Base-by-base conservation (phyloP, 768 basidiomycete species). In the Nidularia pulvinata region DNA sequence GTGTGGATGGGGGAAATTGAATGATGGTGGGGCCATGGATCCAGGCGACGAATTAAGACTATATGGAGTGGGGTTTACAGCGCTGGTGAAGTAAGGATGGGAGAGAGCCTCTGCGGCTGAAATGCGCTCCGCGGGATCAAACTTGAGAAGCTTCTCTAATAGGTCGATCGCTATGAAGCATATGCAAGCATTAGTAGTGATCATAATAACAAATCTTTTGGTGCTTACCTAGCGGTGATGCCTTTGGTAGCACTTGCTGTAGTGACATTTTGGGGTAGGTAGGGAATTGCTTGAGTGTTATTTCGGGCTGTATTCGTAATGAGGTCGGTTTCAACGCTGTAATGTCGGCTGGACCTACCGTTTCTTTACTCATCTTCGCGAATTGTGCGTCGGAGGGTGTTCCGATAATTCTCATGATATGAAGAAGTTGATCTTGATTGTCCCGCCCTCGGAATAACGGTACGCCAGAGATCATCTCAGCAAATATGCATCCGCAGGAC, bases 401-500 rank as follows among this genome's bases (percentile, higher is more conserved):
- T 11, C 97, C 97, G 55, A 98, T 85, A 48, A 98, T 92, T 62
- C 95, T 83, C 88, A 98, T 95, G 65, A 99, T 99, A 62, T 96
- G 94, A 45, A 94, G 79, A n/a, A 99, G 77, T 67, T 99, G 97
- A 69, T 99, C 97, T 59, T 95, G 90, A 64, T 98, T 98, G 68
- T 98, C 97, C 57, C 96, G 79, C 19, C 97, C 97, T 58, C 96
- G 82, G 80, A 99, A 99, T 32, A 99, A 81, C 30, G 97, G 97
- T 5, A 95, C 89, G 1, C 97, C 97, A 16, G 92, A 88, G 55
- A 99, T 98, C 96, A 99, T 98, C 73, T 99, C 97, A 16, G 97
- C 96, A 67, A 99, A 97, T 65, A 99, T 99, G 68, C 97, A 98
- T 7, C 97, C 97, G 53, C 94, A 96, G 11, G 93, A 95, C 97